Conservation (phyloP, 495 filamentous ascomycete genomes). For the Penicillium daleae region DNA sequence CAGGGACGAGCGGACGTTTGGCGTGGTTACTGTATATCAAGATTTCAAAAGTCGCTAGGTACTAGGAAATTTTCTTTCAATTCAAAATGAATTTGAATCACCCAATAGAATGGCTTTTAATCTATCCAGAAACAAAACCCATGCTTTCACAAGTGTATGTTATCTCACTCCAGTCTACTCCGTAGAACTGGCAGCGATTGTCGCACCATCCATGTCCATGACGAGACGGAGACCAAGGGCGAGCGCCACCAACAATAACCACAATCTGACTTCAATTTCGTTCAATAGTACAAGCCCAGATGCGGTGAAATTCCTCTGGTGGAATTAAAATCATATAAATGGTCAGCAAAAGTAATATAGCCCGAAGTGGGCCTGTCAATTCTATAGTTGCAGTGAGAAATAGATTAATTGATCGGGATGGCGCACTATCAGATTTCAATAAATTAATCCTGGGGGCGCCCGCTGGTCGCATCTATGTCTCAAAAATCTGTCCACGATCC, state of each 20-base stretch:
- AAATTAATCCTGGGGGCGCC: not conserved
- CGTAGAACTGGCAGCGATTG: not conserved
- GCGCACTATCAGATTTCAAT: slow-evolving; percentile 6
- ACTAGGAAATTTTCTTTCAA: slow-evolving; percentile 1
- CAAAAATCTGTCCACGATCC: not conserved
- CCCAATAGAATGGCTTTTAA: not conserved
- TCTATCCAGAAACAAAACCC: not conserved
- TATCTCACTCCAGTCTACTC: not conserved
- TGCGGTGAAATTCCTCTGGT: not conserved
- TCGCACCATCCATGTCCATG: not conserved
- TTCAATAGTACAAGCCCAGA: not conserved
- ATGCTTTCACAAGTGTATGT: not conserved
- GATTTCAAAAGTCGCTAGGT: slow-evolving; percentile 24
- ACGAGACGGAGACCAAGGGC: not conserved
- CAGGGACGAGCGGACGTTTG: slow-evolving; percentile 31
- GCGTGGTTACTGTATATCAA: slow-evolving; percentile 35
- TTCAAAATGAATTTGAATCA: not conserved
- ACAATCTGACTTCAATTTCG: not conserved
- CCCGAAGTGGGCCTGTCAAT: slow-evolving; percentile 1
- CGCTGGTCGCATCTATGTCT: slow-evolving; percentile 4
- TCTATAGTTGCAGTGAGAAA: not conserved
- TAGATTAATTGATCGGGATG: slow-evolving; percentile 11
- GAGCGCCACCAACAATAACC: slow-evolving; percentile 1
- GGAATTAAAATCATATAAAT: not conserved
- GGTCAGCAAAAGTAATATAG: not conserved